Conservation (phyloP, 2,329 filamentous ascomycete species). For the Calonectria montana region DNA sequence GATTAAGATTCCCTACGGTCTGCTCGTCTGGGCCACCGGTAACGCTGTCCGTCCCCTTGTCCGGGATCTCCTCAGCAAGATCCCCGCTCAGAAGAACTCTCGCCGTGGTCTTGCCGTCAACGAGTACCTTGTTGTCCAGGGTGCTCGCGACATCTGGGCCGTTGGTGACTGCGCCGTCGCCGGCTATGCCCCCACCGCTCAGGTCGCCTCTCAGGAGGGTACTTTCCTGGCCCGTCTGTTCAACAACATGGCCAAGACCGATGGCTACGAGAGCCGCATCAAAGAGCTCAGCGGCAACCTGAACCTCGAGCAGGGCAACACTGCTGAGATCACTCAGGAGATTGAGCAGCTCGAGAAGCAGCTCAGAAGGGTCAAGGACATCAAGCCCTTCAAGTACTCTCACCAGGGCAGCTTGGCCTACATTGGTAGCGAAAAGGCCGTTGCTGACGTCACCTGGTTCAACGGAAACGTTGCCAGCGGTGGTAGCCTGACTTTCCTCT, state of each 20-base stretch:
- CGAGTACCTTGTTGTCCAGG: conserved; percentile 98
- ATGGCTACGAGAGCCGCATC: conserved; percentile 82
- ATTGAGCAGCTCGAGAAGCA: conserved; percentile 91
- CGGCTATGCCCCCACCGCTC: conserved; percentile 96
- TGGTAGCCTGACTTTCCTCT: conserved; percentile 94
- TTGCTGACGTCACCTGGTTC: conserved; percentile 97
- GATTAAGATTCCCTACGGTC: conserved; percentile 89
- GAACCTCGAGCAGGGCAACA: conserved; percentile 71
- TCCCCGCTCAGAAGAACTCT: conserved; percentile 95
- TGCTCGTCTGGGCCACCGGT: conserved; percentile 98
- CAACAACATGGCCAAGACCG: conserved; percentile 98
- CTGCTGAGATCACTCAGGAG: conserved; percentile 75
- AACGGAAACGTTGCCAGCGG: conserved; percentile 96
- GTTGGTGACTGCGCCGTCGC: conserved; percentile 97
- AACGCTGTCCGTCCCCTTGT: conserved; percentile 92
- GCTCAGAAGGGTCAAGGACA: conserved; percentile 88
- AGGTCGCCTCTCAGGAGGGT: conserved; percentile 96
- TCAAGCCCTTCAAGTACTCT: conserved; percentile 98
- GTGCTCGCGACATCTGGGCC: conserved; percentile 96
- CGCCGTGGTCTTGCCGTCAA: conserved; percentile 96
- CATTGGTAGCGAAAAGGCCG: conserved; percentile 97
- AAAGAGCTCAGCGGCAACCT: conserved; percentile 72
- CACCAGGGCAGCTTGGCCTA: conserved; percentile 98
- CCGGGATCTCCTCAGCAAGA: conserved; percentile 90
- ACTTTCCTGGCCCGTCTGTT: conserved; percentile 94